Evolutionary conservation across 768 basidiomycete genomes (phyloP), one percentile per base, ranked within the genome.

Genomic region (Suillus cothurnatus): DNA sequence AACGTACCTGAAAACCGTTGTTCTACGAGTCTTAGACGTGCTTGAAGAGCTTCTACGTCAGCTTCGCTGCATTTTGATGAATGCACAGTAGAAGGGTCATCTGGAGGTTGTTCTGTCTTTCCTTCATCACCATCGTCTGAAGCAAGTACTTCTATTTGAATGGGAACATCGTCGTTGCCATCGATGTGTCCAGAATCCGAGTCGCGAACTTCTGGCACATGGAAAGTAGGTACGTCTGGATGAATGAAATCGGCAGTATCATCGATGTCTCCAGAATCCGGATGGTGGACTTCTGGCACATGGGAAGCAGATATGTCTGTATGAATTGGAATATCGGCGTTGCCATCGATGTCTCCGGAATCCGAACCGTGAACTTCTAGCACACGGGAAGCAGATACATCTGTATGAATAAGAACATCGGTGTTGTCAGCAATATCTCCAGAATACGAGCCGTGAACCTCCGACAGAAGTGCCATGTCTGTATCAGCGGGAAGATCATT

Each of bases 1-100:
- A 43, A 55, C 28, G 74, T 66, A 90, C 93, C 92, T 67, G 87
- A 70, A 71, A 94, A 93, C n/a, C 89, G 83, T 73, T 92, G 87
- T 70, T 94, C 92, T 3, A 93, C 84, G 43, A 89, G 79, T 71
- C 84, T 88, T 64, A 95, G 77, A 50, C 86, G 84, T 66, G 88
- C 82, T 71, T 87, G 89, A 61, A 94, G 76, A 39, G 77, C 79
- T 62, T 92, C 91, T 7, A 91, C 76, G 64, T 81, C 77, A 4
- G 64, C 61, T 45, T 68, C 71, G 26, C 65, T 64, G 19, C 62
- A 31, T 34, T 6, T 26, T 21, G 66, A 59, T 15, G 38, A 31
- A 14, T 53, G 11, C 26, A 39, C 59, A 31, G n/a, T 21, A 17
- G 23, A 12, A 26, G 23, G 17, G 8, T 63, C 63, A 39, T 68